These are phyloP conservation scores for Xerocomus amazonicus DNA, from an alignment of 1,284 basidiomycete genomes.

Conservation along the genomic window DNA sequence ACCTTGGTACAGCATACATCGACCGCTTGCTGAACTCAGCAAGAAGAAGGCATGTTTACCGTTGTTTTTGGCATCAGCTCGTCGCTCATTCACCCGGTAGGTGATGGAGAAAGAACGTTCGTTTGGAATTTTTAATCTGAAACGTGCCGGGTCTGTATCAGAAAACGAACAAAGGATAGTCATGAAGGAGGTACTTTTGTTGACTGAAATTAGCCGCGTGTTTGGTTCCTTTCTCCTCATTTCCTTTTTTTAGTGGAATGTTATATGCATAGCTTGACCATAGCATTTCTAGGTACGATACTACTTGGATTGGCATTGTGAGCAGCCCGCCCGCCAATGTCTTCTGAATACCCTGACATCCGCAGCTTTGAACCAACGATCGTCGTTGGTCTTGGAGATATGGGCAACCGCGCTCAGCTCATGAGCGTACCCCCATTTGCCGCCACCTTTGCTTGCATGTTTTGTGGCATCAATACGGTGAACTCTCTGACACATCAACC, in stretches of 20 bases:
- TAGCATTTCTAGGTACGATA: slow-evolving; percentile 34
- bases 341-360: slow-evolving; percentile 4
- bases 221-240: slow-evolving; percentile 24
- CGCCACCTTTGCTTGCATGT: slow-evolving; percentile 39
- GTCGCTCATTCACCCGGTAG: slow-evolving; percentile 48
- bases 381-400: slow-evolving; percentile 43
- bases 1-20: slow-evolving; percentile 39
- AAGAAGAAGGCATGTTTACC: slow-evolving; percentile 51
- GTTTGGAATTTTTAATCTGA: slow-evolving; percentile 33
- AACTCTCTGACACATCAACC: no score
- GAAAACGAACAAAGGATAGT: slow-evolving; percentile 34
- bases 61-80: slow-evolving; percentile 41
- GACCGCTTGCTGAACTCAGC: not conserved
- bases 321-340: not conserved
- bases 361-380: slow-evolving; percentile 54
- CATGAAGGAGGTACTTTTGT: no score
- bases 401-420: slow-evolving; percentile 42
- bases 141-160: slow-evolving; percentile 31
- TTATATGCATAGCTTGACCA: slow-evolving; percentile 13
- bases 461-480: no score
- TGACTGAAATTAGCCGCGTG: slow-evolving; percentile 38
- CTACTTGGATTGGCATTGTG: slow-evolving; percentile 39
- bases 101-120: slow-evolving; percentile 41
- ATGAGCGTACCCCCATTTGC: slow-evolving; percentile 50
- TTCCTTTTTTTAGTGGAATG: slow-evolving; percentile 30